Conservation (phyloP, 1,284 basidiomycete genomes). For the Entoloma clypeatum region DNA sequence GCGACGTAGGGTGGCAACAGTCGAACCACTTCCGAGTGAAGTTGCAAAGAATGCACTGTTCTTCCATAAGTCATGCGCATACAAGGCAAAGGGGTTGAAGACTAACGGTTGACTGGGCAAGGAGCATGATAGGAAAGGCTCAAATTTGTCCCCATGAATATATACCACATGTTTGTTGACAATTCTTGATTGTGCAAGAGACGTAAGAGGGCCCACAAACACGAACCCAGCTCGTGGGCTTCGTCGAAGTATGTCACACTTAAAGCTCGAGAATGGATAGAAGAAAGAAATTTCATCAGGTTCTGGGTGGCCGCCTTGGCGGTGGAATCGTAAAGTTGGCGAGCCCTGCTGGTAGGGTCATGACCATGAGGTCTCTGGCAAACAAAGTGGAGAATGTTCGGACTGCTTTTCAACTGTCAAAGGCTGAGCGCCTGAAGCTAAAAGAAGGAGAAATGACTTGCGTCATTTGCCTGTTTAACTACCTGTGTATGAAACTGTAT, state of each 20-base stretch:
- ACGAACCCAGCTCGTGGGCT: slow-evolving; percentile 9
- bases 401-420: no score
- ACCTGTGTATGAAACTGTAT: no score
- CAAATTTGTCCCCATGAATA: slow-evolving; percentile 8
- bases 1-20: slow-evolving; percentile 15
- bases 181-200: slow-evolving; percentile 12
- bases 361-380: no score
- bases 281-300: slow-evolving; percentile 13
- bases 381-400: no score
- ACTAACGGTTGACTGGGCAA: slow-evolving; percentile 8
- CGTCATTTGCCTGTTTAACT: no score
- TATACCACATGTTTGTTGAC: slow-evolving; percentile 15
- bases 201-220: slow-evolving; percentile 15
- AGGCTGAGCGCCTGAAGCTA: no score
- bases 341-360: no score
- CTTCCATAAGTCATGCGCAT: slow-evolving; percentile 7
- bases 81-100: slow-evolving; percentile 1
- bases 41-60: slow-evolving; percentile 12
- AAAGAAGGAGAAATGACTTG: no score
- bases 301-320: slow-evolving; percentile 10
- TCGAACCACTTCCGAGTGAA: slow-evolving; percentile 6
- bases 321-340: no score
- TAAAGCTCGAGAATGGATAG: slow-evolving; percentile 3
- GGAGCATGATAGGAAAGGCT: slow-evolving; percentile 13
- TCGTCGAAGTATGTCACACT: slow-evolving; percentile 19